Base-by-base conservation (phyloP, 192 early-diverging fungal species). In the Entomortierella parvispora region DNA sequence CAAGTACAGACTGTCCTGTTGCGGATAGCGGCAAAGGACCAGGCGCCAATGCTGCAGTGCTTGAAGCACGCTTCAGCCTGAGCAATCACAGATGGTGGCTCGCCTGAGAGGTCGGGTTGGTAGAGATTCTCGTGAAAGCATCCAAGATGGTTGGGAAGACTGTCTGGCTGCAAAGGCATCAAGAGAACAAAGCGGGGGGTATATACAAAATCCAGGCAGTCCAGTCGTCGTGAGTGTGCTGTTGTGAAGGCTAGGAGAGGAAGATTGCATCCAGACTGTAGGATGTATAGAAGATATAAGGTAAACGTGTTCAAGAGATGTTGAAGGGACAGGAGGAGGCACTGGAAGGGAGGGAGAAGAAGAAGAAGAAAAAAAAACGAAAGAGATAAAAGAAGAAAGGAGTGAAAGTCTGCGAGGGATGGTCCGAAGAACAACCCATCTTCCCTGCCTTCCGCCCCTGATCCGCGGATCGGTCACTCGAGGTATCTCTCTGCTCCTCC, bases 31-130 rank as follows among this genome's bases (percentile, higher is more conserved):
- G 72, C 72, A 47, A 58, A 76, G 6, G 58, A 44, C 65, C 65
- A 76, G 53, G 72, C 66, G 4, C 72, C 72, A 32, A 76, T 67
- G 17, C 65, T 68, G 59, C 72, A 76, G 23, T 76, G 72, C 1
- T 57, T 68, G 23, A 76, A 68, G 58, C 72, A 76, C n/a, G 72
- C 59, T 31, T 76, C 72, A 31, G 72, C 52, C n/a, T 58, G 64
- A 8, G 72, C 32, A 22, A 76, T 68, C 37, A 67, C 62, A 33
- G 56, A 22, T 4, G 72, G 72, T 12, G 72, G 72, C 37, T 76
- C 72, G 1, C 72, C 72, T 11, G 65, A 20, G 9, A 76, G 62
- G 26, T 76, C 72, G 15, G 72, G 72, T 32, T 17, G 55, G 18
- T 6, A 33, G 25, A 33, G n/a, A 9, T 76, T 25, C 42, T 76